Conservation (phyloP, 2,329 filamentous ascomycete genomes). For the Cladophialophora yegresii region DNA sequence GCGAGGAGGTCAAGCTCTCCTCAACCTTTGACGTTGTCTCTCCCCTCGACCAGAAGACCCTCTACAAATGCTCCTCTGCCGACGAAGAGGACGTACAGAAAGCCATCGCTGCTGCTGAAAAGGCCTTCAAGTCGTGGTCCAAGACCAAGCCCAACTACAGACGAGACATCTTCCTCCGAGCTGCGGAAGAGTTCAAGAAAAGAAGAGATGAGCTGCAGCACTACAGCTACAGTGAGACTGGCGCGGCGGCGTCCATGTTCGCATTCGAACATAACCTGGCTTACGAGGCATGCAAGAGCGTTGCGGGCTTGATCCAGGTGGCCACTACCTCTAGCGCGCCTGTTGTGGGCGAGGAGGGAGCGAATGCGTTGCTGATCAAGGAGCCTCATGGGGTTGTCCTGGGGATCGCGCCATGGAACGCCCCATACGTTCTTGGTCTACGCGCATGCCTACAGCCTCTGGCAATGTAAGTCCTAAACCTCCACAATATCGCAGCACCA, state of each 20-base stretch:
- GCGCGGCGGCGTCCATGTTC: slow-evolving; percentile 47
- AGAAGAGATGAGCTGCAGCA: slow-evolving; percentile 62
- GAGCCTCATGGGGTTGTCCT: slow-evolving; percentile 80
- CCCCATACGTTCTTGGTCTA: slow-evolving; percentile 54
- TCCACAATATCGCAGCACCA: neutral
- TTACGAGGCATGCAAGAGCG: slow-evolving; percentile 26
- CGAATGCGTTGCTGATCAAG: slow-evolving; percentile 66
- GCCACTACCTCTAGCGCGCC: slow-evolving; percentile 52
- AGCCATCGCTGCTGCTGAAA: slow-evolving; percentile 63
- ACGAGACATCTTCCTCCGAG: slow-evolving; percentile 69
- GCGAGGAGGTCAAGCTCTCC: slow-evolving; percentile 46
- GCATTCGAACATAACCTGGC: slow-evolving; percentile 37
- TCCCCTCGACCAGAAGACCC: slow-evolving; percentile 56
- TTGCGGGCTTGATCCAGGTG: slow-evolving; percentile 30
- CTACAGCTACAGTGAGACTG: slow-evolving; percentile 64
- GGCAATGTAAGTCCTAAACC: slow-evolving; percentile 44
- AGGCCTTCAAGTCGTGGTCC: slow-evolving; percentile 70
- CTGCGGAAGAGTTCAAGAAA: slow-evolving; percentile 62
- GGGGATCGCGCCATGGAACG: slow-evolving; percentile 77
- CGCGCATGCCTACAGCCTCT: slow-evolving; percentile 63
- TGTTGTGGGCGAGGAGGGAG: slow-evolving; percentile 51
- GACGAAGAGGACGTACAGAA: slow-evolving; percentile 58
- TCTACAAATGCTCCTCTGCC: slow-evolving; percentile 60
- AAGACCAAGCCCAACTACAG: slow-evolving; percentile 62
- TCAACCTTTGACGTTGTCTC: slow-evolving; percentile 55